A percentile compares a stretch with the other conserved stretches of the same genome.
These are phyloP conservation scores for Selaginella moellendorffii DNA, from an alignment of 75 land plant species.

Conservation along the genomic window DNA sequence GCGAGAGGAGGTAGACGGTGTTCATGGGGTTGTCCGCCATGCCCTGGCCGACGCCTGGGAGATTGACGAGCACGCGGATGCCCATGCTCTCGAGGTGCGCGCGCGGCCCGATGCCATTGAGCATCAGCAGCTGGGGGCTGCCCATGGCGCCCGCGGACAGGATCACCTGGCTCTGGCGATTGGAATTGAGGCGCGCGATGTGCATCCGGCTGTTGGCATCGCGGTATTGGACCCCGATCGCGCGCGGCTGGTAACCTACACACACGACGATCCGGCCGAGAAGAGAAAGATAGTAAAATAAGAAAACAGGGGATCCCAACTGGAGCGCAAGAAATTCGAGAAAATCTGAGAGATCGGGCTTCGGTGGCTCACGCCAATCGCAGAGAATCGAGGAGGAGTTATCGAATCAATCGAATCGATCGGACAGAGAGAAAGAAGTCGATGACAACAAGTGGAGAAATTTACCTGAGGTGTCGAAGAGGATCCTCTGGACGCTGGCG, in stretches of 20 bases:
- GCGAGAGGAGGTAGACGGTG: constrained; percentile 47
- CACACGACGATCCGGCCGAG: constrained; percentile 11
- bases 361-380: not conserved
- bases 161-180: not conserved
- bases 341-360: constrained; percentile 29
- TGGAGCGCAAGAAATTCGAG: not conserved
- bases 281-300: not conserved
- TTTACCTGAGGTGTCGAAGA: constrained; percentile 19
- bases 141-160: constrained; percentile 4
- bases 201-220: constrained; percentile 40
- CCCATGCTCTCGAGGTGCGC: not conserved
- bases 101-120: not conserved
- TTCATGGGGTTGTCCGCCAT: constrained; percentile 91
- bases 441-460: not conserved
- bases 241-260: constrained; percentile 22
- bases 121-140: constrained; percentile 1
- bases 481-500: constrained; percentile 45
- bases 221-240: constrained; percentile 44
- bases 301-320: not conserved
- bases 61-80: constrained; percentile 15
- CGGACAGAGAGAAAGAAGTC: not conserved
- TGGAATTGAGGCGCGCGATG: constrained; percentile 23
- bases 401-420: not conserved
- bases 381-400: not conserved
- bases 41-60: constrained; percentile 39